These are phyloP conservation scores for Dichotomopilus funicola DNA, from an alignment of 2,329 filamentous ascomycete genomes.

Conservation along the genomic window DNA sequence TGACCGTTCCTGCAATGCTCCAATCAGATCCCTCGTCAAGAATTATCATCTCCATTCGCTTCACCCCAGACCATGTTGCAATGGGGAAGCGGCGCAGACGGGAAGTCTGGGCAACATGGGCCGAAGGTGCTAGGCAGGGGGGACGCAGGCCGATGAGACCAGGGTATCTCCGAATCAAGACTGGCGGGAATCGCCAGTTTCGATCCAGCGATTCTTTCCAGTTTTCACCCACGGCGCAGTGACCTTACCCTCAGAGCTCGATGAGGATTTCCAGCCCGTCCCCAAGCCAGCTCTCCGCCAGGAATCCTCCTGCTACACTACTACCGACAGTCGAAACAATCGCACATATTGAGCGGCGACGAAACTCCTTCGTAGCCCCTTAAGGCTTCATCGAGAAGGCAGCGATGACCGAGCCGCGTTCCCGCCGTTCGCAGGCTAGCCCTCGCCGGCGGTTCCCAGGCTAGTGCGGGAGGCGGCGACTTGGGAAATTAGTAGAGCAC, in stretches of 20 bases:
- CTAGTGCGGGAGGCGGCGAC: conserved; percentile 6
- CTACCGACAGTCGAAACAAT: too few species aligned
- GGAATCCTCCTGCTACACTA: too few species aligned
- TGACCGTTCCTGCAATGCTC: conserved; percentile 2
- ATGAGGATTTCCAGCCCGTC: too few species aligned
- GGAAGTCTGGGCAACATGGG: conserved; percentile 6
- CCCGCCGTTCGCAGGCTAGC: neutral
- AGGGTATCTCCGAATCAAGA: neutral
- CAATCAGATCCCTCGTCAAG: conserved; percentile 14
- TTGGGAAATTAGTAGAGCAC: conserved; percentile 5
- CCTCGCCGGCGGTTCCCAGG: conserved; percentile 3
- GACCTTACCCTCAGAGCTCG: too few species aligned
- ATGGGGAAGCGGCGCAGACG: conserved; percentile 9
- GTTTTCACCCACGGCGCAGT: too few species aligned
- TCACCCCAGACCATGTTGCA: conserved; percentile 8
- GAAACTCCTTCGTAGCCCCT: neutral
- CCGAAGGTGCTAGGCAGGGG: conserved; percentile 2
- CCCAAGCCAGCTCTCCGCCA: too few species aligned
- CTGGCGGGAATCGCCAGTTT: neutral
- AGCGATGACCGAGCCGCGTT: neutral
- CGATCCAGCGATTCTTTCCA: too few species aligned
- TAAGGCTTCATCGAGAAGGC: neutral
- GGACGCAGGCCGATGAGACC: neutral
- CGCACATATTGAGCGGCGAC: too few species aligned
- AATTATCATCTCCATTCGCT: conserved; percentile 4